Evolutionary conservation across 495 filamentous ascomycete genomes (phyloP), one percentile per base, ranked within the genome.

Genomic region (Aspergillus coremiiformis): DNA sequence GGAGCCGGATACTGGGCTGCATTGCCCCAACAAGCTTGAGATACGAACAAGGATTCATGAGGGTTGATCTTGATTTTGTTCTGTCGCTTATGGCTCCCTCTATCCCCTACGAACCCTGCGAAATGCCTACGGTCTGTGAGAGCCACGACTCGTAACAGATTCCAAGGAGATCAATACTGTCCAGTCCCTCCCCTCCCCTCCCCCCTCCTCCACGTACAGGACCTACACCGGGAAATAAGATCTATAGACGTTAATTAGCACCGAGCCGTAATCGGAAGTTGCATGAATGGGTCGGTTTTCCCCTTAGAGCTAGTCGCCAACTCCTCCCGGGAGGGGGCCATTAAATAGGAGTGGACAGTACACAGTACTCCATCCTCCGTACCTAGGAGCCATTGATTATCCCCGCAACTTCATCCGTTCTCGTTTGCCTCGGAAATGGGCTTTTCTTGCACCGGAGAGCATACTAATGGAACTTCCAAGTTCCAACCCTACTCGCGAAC

Each of bases 1-100:
- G n/a, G 24, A 29, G 8, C 37, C 48, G 43, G 43, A 15, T 24
- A 17, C 17, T 21, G 19, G 17, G 17, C 37, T 41, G 37, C 37
- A 41, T n/a, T n/a, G n/a, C n/a, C n/a, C n/a, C 29, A 30, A 33
- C 27, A 47, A 47, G 44, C 44, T 47, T 33, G 44, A 47, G 22
- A 29, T 46, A 23, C 19, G 4, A 33, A 17, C 27, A 30, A 33
- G 44, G 42, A 26, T 44, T 24, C 14, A 44, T 2, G 4, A 27
- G 17, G 21, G 3, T 21, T 33, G 33, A 4, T 3, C 21, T 15
- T 47, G 9, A 3, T 14, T 33, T 21, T 46, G 17, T 30, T 7
- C 30, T 30, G 20, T 19, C 19, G 29, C 8, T 33, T 47, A 26
- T 27, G 42, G 37, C 21, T 41, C 37, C 17, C 37, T 41, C 21